Base-by-base conservation (phyloP, 805 yeast species). In the Ogataea sp. region DNA sequence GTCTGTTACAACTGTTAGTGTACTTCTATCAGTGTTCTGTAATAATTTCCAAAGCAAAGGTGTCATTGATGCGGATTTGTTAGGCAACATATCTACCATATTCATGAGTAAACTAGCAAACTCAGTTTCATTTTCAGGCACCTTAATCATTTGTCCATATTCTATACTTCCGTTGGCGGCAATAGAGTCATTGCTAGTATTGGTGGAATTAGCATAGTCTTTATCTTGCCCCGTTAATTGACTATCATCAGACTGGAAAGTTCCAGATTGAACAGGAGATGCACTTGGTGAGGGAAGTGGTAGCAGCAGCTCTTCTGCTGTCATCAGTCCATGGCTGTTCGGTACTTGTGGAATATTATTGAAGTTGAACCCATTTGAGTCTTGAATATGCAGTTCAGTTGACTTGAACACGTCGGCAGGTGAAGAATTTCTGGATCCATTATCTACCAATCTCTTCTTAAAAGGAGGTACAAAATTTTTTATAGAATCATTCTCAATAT, bases 281-380 rank as follows among this genome's bases (percentile, higher is more conserved):
- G 82, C 82, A 47, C 80, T 75, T 0, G 85, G 86, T 9, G 83
- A 78, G 1, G 85, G 86, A 17, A 79, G 62, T 0, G 84, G 83
- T n/a, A 75, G 57, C 42, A 71, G 79, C 34, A 44, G 47, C 13
- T 48, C 38, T 16, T 52, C 70, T 29, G 51, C 58, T 8, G 37
- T 31, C 20, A 9, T 43, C 26, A 23, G 40, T 7, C 43, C 35
- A 15, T 44, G 24, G 33, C 38, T 39, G 35, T 36, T 39, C 6
- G 44, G 39, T 15, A 50, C 44, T 2, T 49, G 45, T 23, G 10
- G 25, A 23, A 23, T 23, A 7, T 26, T 26, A 23, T 11, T 23
- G 26, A 23, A 23, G 11, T n/a, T n/a, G n/a, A n/a, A n/a, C n/a
- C n/a, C 26, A 11, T 11, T 23, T 23, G 26, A 8, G 11, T 23